Evolutionary conservation across 305 asterid genomes (phyloP).

Genomic region (Rubia occidens): DNA sequence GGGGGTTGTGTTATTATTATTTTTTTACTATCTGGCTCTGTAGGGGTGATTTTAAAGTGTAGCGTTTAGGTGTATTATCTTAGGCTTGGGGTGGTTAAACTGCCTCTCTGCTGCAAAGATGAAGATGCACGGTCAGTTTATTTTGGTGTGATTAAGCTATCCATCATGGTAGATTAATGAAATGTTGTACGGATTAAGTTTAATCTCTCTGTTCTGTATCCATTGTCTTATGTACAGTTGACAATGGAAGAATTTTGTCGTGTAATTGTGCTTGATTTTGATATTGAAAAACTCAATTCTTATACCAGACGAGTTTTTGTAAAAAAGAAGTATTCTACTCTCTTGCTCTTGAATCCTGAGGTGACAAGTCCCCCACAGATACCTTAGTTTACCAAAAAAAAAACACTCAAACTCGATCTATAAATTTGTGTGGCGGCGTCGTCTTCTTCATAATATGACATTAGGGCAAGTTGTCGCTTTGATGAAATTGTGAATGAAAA

Average conservation of each 20-base stretch:
- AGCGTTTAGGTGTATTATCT: conserved; percentile 25
- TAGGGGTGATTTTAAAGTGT: conserved; percentile 17
- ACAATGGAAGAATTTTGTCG: not conserved
- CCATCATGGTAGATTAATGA: not conserved
- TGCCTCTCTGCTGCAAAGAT: conserved; percentile 16
- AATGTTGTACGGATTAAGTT: conserved; percentile 20
- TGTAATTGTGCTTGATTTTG: not conserved
- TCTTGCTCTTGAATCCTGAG: too few relatives aligned
- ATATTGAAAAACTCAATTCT: not conserved
- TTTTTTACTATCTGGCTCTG: not conserved
- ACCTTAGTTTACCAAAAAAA: too few relatives aligned
- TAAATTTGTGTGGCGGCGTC: too few relatives aligned
- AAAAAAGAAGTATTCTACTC: too few relatives aligned
- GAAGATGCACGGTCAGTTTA: conserved; percentile 4
- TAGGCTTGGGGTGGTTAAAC: conserved; percentile 14
- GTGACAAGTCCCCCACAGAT: too few relatives aligned
- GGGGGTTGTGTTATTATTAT: not conserved
- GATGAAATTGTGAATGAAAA: too few relatives aligned
- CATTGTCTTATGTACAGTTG: not conserved
- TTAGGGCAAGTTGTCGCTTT: too few relatives aligned
- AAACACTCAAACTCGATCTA: too few relatives aligned
- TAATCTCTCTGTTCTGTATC: conserved; percentile 5
- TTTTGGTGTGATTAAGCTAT: not conserved
- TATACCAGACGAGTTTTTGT: not conserved
- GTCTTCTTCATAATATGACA: too few relatives aligned